A percentile compares a stretch with the other conserved stretches of the same genome.
phyloP scores from a whole-genome alignment of 176 grass and related monocot genomes.

The Ananas comosus region DNA sequence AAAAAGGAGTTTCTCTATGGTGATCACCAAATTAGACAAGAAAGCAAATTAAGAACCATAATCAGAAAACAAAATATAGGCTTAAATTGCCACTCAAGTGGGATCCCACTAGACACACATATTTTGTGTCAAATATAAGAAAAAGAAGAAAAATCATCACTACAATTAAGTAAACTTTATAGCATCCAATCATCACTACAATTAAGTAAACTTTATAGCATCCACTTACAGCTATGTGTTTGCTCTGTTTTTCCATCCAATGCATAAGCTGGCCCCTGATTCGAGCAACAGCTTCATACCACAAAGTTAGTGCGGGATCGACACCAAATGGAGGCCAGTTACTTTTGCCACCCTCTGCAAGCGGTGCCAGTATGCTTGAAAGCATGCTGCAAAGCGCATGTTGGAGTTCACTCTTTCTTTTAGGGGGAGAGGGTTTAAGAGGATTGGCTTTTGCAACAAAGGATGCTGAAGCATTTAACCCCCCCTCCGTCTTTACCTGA shows the following conservation, averaged over 20 bases:
- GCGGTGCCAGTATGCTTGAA: constrained; percentile 86
- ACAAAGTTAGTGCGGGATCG: constrained; percentile 74
- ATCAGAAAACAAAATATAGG: background rate
- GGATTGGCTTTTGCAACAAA: constrained; percentile 97
- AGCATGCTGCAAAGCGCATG: constrained; percentile 98
- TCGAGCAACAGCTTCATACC: constrained; percentile 85
- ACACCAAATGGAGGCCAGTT: constrained; percentile 90
- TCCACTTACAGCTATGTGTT: constrained; percentile 86
- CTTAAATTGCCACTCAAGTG: background rate
- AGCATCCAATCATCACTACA: constrained; percentile 11
- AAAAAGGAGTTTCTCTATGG: background rate
- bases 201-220: constrained; percentile 18
- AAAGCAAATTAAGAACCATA: background rate
- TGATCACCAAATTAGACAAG: background rate
- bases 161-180: constrained; percentile 11
- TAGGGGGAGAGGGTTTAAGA: constrained; percentile 69
- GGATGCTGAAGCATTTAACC: constrained; percentile 86
- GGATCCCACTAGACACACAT: background rate
- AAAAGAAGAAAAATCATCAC: background rate
- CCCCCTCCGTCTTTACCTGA: constrained; percentile 84
- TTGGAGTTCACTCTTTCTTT: constrained; percentile 97
- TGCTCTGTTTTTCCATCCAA: constrained; percentile 99
- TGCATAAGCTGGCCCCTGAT: constrained; percentile 82
- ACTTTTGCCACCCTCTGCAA: constrained; percentile 76
- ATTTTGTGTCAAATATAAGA: background rate